A percentile compares a stretch with the other conserved stretches of the same genome.
phyloP scores from a whole-genome alignment of 768 basidiomycete genomes.

The Russula lepida region DNA sequence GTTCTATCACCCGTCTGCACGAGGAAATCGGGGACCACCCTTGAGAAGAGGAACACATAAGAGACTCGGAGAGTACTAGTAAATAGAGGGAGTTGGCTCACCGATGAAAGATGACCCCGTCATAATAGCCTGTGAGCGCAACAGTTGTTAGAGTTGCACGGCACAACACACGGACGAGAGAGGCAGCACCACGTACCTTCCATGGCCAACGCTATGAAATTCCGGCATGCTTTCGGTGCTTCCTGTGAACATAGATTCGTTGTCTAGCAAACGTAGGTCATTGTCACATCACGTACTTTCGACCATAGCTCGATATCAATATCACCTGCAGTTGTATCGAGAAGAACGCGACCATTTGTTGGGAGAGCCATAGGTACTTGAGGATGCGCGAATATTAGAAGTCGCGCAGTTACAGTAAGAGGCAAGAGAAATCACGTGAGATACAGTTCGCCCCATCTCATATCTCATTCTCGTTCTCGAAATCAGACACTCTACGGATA shows the following conservation, averaged over 20 bases:
- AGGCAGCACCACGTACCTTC: slow-evolving; percentile 47
- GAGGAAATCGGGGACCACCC: slow-evolving; percentile 85
- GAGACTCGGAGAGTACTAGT: too few relatives aligned
- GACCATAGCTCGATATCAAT: slow-evolving; percentile 90
- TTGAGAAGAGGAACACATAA: too few relatives aligned
- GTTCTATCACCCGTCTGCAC: slow-evolving; percentile 94
- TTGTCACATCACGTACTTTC: slow-evolving; percentile 42
- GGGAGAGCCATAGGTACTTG: slow-evolving; percentile 62
- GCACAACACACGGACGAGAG: neutral
- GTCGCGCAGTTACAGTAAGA: too few relatives aligned
- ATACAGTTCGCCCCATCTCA: neutral
- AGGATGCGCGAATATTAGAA: neutral
- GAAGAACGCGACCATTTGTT: slow-evolving; percentile 76
- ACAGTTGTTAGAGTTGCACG: neutral
- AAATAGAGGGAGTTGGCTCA: slow-evolving; percentile 27
- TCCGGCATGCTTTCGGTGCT: slow-evolving; percentile 89
- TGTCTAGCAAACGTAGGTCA: neutral
- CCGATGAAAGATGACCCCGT: slow-evolving; percentile 92
- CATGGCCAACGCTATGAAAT: slow-evolving; percentile 81
- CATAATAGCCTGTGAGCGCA: slow-evolving; percentile 66
- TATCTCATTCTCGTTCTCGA: too few relatives aligned
- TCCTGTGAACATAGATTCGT: slow-evolving; percentile 41
- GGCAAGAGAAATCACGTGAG: neutral
- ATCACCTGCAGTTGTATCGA: slow-evolving; percentile 85
- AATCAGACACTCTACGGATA: too few relatives aligned